These are phyloP conservation scores for Colletotrichum limetticola DNA, from an alignment of 2,329 filamentous ascomycete species.

Conservation along the genomic window DNA sequence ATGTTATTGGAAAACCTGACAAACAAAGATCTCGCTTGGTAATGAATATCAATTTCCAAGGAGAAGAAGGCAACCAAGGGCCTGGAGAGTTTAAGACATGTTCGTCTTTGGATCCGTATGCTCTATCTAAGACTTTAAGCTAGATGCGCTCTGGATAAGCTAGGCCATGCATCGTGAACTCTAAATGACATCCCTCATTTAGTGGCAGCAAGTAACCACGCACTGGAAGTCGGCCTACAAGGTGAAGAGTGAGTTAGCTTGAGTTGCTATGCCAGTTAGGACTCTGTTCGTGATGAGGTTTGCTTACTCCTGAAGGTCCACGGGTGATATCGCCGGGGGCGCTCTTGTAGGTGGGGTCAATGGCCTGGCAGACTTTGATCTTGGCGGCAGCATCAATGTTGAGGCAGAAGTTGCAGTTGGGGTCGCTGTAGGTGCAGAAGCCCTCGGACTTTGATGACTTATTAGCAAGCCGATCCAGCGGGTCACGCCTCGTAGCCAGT, in stretches of 20 bases:
- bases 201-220: conserved; percentile 18
- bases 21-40: not conserved
- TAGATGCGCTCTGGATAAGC: not conserved
- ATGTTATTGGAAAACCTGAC: not conserved
- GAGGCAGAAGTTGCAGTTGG: conserved; percentile 20
- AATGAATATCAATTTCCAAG: not conserved
- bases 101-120: not conserved
- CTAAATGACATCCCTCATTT: not conserved
- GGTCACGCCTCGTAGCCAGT: not conserved
- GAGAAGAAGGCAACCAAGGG: not conserved
- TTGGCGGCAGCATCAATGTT: not conserved
- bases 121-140: not conserved
- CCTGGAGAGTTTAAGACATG: not conserved
- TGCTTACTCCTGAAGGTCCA: not conserved
- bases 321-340: not conserved
- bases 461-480: not conserved
- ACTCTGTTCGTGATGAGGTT: not conserved
- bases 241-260: not conserved
- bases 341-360: conserved; percentile 12
- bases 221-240: conserved; percentile 14
- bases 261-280: not conserved
- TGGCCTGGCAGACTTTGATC: conserved; percentile 7
- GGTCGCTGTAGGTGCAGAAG: conserved; percentile 16
- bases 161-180: not conserved
- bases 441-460: not conserved